phyloP scores from a whole-genome alignment of 495 filamentous ascomycete genomes.

The Diplogelasinospora grovesii region DNA sequence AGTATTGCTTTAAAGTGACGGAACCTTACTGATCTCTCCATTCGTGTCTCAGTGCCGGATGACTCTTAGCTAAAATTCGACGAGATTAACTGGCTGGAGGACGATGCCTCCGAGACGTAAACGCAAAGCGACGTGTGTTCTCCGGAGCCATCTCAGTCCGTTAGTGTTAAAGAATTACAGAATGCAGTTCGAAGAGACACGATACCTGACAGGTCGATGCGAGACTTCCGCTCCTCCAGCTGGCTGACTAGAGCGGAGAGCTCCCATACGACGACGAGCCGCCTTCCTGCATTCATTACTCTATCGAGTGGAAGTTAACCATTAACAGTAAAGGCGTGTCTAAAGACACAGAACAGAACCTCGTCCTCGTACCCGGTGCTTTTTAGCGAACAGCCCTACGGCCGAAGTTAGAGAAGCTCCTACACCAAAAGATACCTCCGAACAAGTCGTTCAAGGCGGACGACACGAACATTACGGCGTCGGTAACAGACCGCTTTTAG shows the following conservation, averaged over 20 bases:
- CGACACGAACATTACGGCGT: constrained; percentile 17
- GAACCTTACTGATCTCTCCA: too few relatives aligned
- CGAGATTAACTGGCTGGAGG: too few relatives aligned
- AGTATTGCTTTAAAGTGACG: too few relatives aligned
- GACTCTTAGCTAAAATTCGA: too few relatives aligned
- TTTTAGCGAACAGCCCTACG: constrained; percentile 9
- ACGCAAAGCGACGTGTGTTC: too few relatives aligned
- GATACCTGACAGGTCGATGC: too few relatives aligned
- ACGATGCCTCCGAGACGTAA: too few relatives aligned
- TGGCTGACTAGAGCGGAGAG: constrained; percentile 14
- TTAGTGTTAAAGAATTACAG: too few relatives aligned
- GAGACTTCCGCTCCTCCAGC: constrained; percentile 13
- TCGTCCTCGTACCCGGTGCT: constrained; percentile 15
- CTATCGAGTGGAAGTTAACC: constrained; percentile 25
- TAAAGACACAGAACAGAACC: constrained; percentile 24
- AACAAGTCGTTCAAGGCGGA: constrained; percentile 14
- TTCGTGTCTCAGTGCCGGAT: too few relatives aligned
- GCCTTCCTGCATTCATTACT: constrained; percentile 24
- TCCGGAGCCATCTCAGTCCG: too few relatives aligned
- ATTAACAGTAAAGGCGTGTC: constrained; percentile 18
- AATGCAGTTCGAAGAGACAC: too few relatives aligned
- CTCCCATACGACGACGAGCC: constrained; percentile 15
- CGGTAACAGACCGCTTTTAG: constrained; percentile 12
- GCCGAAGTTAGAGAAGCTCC: constrained; percentile 14
- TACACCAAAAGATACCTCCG: constrained; percentile 9